A percentile compares a stretch with the other conserved stretches of the same genome.
phyloP scores from a whole-genome alignment of 2,329 filamentous ascomycete genomes.

The Dactylellina cionopaga region DNA sequence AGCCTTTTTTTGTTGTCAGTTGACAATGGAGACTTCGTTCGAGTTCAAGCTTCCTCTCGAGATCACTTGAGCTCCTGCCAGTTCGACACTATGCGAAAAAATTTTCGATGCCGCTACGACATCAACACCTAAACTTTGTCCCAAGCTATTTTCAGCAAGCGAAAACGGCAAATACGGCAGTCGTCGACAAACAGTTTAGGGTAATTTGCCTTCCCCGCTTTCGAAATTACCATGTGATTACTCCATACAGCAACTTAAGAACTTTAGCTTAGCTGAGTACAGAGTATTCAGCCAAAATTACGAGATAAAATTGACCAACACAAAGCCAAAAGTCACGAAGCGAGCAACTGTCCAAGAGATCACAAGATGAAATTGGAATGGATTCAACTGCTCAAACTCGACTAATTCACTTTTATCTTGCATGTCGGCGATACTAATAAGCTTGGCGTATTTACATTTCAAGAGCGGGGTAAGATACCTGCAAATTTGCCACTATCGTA shows the following conservation, averaged over 20 bases:
- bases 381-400: conserved; percentile 23
- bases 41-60: conserved; percentile 24
- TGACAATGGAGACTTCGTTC: not conserved
- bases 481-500: too few relatives aligned
- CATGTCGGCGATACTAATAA: conserved; percentile 22
- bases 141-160: conserved; percentile 52
- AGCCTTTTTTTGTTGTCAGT: conserved; percentile 15
- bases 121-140: conserved; percentile 25
- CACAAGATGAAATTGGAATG: conserved; percentile 23
- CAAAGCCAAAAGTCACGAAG: not conserved
- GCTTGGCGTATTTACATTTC: not conserved
- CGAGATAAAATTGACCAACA: conserved; percentile 35
- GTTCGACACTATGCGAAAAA: conserved; percentile 18
- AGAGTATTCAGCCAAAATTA: too few relatives aligned
- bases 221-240: conserved; percentile 25
- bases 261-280: too few relatives aligned
- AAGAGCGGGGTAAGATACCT: too few relatives aligned
- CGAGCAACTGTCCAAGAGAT: conserved; percentile 19
- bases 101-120: conserved; percentile 33
- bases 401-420: conserved; percentile 26
- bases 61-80: conserved; percentile 44
- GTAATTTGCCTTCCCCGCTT: not conserved
- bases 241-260: not conserved
- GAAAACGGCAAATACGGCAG: conserved; percentile 45
- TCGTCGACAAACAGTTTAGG: conserved; percentile 1